phyloP scores from a whole-genome alignment of 202 grass and related monocot species.

The Panicum virgatum region DNA sequence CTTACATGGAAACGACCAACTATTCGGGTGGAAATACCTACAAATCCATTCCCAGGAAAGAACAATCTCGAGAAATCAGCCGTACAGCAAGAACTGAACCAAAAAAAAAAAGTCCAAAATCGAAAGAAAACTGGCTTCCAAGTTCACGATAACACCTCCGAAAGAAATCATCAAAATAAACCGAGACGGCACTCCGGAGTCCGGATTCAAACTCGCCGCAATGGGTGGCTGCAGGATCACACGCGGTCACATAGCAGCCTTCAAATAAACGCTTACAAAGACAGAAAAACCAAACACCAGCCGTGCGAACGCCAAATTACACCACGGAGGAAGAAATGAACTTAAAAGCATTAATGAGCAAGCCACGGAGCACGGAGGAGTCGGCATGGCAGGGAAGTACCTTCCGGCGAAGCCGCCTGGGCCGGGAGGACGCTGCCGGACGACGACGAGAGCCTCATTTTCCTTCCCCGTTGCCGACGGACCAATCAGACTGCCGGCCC shows the following conservation, averaged over 20 bases:
- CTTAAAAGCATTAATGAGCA: slow-evolving; percentile 15
- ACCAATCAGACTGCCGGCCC: neutral
- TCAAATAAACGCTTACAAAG: neutral
- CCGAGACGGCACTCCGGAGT: neutral
- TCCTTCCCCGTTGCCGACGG: neutral
- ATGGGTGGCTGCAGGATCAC: slow-evolving; percentile 12
- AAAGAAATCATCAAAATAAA: slow-evolving; percentile 29
- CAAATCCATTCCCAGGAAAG: neutral
- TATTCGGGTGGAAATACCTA: neutral
- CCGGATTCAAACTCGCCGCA: neutral
- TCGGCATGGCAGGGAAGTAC: slow-evolving; percentile 2
- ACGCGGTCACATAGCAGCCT: neutral
- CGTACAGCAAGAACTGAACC: neutral
- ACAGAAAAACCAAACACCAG: slow-evolving; percentile 12
- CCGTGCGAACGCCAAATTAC: neutral
- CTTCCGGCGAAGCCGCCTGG: slow-evolving; percentile 54
- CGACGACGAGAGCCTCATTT: slow-evolving; percentile 62
- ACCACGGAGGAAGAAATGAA: slow-evolving; percentile 20
- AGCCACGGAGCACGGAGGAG: slow-evolving; percentile 1
- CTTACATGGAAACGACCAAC: slow-evolving; percentile 3
- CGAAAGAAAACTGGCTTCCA: neutral
- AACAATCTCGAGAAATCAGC: neutral
- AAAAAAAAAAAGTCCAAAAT: neutral
- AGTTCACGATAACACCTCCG: neutral
- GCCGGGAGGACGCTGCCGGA: slow-evolving; percentile 40